phyloP scores from a whole-genome alignment of 495 filamentous ascomycete genomes.

The Talaromyces adpressus region DNA sequence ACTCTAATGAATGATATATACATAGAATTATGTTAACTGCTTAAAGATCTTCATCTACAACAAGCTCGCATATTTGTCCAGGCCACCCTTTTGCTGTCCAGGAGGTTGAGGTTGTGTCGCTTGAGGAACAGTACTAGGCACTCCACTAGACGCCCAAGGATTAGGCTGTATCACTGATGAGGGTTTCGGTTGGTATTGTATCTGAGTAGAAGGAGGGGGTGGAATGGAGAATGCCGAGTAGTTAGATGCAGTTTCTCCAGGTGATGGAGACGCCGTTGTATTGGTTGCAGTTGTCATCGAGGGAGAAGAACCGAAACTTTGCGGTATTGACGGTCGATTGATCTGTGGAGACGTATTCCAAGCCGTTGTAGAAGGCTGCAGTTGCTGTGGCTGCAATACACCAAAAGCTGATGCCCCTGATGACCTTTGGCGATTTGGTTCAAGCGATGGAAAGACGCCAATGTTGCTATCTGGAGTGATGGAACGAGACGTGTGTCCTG shows the following conservation, averaged over 20 bases:
- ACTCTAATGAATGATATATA: background rate
- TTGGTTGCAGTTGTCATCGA: constrained; percentile 9
- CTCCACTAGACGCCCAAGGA: constrained; percentile 41
- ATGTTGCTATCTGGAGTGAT: constrained; percentile 48
- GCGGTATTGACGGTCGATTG: background rate
- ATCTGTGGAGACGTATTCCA: constrained; percentile 2
- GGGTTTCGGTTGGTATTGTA: constrained; percentile 10
- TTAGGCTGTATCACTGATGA: constrained; percentile 4
- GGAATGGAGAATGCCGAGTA: constrained; percentile 42
- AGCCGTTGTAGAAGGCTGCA: background rate
- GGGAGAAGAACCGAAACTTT: background rate
- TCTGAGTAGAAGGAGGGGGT: constrained; percentile 29
- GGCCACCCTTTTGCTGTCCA: constrained; percentile 41
- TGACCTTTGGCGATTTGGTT: constrained; percentile 30
- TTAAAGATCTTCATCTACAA: constrained; percentile 34
- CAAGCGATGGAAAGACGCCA: constrained; percentile 41
- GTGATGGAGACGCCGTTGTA: constrained; percentile 8
- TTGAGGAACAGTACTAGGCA: constrained; percentile 29
- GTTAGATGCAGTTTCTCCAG: constrained; percentile 20
- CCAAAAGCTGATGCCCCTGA: constrained; percentile 23
- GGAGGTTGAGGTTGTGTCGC: constrained; percentile 21
- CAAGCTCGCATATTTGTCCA: constrained; percentile 79
- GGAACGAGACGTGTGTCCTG: constrained; percentile 28
- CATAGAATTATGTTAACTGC: background rate
- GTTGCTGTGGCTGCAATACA: constrained; percentile 24